These are phyloP conservation scores for Ganoderma sinense DNA, from an alignment of 1,284 basidiomycete species.

Conservation along the genomic window DNA sequence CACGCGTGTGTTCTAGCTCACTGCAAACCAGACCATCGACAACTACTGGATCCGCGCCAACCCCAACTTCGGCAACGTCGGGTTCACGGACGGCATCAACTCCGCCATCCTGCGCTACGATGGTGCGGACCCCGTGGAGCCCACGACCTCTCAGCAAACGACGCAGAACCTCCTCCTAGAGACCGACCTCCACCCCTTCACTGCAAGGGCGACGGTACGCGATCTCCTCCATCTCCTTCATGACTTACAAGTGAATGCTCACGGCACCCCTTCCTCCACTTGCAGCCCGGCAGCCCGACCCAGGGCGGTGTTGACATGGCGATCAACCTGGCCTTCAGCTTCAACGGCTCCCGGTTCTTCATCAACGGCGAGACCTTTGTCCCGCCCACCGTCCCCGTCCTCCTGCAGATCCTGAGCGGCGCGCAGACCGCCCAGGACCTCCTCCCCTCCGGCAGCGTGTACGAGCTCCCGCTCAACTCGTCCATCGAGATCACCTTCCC, in stretches of 20 bases:
- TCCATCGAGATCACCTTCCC: conserved; percentile 45
- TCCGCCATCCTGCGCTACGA: conserved; percentile 37
- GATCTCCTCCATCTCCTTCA: too few species aligned
- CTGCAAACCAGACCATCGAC: conserved; percentile 22
- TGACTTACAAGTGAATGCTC: background rate
- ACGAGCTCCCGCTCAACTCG: conserved; percentile 37
- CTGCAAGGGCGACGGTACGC: conserved; percentile 16
- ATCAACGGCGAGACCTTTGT: conserved; percentile 38
- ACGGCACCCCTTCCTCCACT: background rate
- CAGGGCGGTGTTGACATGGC: conserved; percentile 40
- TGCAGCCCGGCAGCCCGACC: conserved; percentile 37
- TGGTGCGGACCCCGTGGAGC: conserved; percentile 54
- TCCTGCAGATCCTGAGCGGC: conserved; percentile 37
- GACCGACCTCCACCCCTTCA: conserved; percentile 34
- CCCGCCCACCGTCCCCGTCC: conserved; percentile 40
- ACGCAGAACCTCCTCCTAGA: conserved; percentile 37
- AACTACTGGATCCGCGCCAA: conserved; percentile 32
- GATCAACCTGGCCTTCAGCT: conserved; percentile 35
- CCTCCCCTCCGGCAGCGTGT: conserved; percentile 42
- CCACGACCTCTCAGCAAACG: conserved; percentile 39
- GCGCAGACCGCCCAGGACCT: conserved; percentile 38
- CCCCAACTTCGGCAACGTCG: conserved; percentile 41
- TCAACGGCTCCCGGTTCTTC: conserved; percentile 30
- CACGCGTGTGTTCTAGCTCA: conserved; percentile 10
- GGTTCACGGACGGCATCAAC: conserved; percentile 48